A percentile compares a stretch with the other conserved stretches of the same genome.
Evolutionary conservation across 1,139 yeast species (phyloP).

Genomic region (Candida mesenterica): DNA sequence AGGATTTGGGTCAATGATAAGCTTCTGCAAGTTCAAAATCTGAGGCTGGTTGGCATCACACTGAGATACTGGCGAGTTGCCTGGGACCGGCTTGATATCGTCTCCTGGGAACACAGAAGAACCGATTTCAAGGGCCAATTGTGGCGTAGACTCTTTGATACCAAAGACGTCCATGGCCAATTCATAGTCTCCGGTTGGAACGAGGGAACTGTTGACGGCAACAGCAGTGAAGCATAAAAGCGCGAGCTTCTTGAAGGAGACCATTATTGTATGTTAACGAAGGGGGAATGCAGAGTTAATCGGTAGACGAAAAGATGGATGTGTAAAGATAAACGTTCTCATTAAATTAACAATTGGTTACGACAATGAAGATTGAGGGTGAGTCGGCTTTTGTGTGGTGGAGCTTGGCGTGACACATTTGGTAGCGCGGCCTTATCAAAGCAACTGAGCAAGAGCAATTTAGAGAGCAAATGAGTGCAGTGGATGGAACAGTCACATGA

Average conservation of each 20-base stretch:
- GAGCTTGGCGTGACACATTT: no score
- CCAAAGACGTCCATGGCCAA: conserved; percentile 21
- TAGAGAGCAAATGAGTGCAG: no score
- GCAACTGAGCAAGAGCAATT: no score
- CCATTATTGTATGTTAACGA: conserved; percentile 19
- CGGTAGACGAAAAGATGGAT: no score
- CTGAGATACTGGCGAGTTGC: conserved; percentile 77
- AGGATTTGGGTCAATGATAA: conserved; percentile 77
- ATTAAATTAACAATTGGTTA: no score
- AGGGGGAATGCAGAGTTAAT: not conserved
- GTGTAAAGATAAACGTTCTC: no score
- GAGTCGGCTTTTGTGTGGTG: no score
- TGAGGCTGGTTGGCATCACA: conserved; percentile 71
- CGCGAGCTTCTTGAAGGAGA: conserved; percentile 24
- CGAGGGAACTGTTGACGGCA: conserved; percentile 22
- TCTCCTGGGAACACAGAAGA: conserved; percentile 18
- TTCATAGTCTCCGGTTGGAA: conserved; percentile 21
- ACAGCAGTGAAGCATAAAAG: conserved; percentile 17
- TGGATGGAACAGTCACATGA: no score
- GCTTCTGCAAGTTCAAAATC: conserved; percentile 56
- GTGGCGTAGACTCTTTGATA: conserved; percentile 8
- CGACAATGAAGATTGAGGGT: no score
- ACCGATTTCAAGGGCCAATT: conserved; percentile 9
- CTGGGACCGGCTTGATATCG: conserved; percentile 74
- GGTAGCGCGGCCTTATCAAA: no score